Evolutionary conservation across 2,329 filamentous ascomycete genomes (phyloP), one percentile per base, ranked within the genome.

Genomic region (Raffaelea albimanens): DNA sequence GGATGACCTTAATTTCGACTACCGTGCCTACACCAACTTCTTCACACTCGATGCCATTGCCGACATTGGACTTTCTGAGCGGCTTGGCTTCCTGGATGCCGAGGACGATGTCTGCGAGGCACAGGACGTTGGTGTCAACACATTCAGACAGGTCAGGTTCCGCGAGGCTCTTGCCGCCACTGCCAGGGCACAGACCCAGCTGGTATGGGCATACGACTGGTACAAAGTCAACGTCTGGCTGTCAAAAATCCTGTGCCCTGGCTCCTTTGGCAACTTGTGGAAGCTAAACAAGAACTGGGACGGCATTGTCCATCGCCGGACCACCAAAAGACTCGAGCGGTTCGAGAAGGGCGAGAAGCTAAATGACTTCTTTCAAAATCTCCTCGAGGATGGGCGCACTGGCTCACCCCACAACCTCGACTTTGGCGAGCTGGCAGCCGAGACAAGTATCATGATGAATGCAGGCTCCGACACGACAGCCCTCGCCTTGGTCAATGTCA

Each of bases 401-500:
- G 68, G 61, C 16, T 57, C 59, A 3, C 59, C 66, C 1, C 61
- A 63, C 34, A 59, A 67, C 34, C 67, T 80, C 2, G 72, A 78
- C 50, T 76, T 67, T 67, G 76, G 76, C 21, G 77, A 82, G 58
- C 71, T 80, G 8, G 68, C 76, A 1, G 74, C 76, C 13, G 76
- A 81, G 54, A 63, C 76, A 4, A 36, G 25, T 20, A 43, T 43
- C 19, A 43, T 46, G 38, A 63, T 67, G 54, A 38, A 57, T 14
- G 58, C 57, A 10, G 57, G 57, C 2, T 53, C 54, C 16, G 58
- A 59, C 40, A 60, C 57, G 10, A 58, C 58, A 0, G 54, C 57
- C 13, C 55, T 55, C 3, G 50, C 53, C 4, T 47, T 60, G 23
- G 51, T 53, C 18, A 39, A 45, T 9, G 52, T 47, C 21, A 39